Evolutionary conservation across 1,284 basidiomycete genomes (phyloP).

Genomic region (Coniophora puteana): DNA sequence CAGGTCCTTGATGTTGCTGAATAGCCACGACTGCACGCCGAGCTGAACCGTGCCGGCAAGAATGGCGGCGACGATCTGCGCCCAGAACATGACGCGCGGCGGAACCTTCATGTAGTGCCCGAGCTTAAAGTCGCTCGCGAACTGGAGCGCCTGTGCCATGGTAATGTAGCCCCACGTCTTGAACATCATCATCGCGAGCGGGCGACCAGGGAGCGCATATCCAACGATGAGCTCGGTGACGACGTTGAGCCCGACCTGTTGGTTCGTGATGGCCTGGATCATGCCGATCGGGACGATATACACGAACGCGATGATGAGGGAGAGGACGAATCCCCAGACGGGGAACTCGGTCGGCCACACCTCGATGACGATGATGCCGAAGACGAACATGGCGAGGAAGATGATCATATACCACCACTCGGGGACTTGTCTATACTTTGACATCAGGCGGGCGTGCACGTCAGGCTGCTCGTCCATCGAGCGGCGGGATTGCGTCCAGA

Average conservation of each 20-base stretch:
- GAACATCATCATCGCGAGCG: constrained; percentile 46
- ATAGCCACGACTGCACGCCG: constrained; percentile 40
- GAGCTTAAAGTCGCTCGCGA: constrained; percentile 43
- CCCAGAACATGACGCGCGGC: constrained; percentile 40
- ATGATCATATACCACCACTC: constrained; percentile 67
- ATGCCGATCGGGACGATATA: constrained; percentile 60
- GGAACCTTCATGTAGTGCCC: constrained; percentile 53
- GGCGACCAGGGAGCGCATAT: constrained; percentile 38
- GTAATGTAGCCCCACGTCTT: constrained; percentile 36
- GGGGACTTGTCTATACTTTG: constrained; percentile 65
- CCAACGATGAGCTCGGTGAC: constrained; percentile 47
- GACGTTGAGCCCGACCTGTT: constrained; percentile 46
- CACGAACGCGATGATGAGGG: constrained; percentile 38
- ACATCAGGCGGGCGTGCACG: constrained; percentile 72
- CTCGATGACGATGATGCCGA: constrained; percentile 55
- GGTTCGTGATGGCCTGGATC: constrained; percentile 48
- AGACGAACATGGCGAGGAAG: constrained; percentile 45
- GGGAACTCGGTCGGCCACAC: constrained; percentile 56
- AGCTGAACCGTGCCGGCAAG: constrained; percentile 39
- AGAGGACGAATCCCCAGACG: constrained; percentile 48
- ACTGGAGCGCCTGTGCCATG: constrained; percentile 36
- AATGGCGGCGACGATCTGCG: constrained; percentile 39
- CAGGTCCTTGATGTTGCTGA: constrained; percentile 26
- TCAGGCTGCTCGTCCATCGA: constrained; percentile 64
- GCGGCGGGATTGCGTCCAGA: constrained; percentile 50